Evolutionary conservation across 257 asterid genomes (phyloP).

Genomic region (Penstemon newberryi): DNA sequence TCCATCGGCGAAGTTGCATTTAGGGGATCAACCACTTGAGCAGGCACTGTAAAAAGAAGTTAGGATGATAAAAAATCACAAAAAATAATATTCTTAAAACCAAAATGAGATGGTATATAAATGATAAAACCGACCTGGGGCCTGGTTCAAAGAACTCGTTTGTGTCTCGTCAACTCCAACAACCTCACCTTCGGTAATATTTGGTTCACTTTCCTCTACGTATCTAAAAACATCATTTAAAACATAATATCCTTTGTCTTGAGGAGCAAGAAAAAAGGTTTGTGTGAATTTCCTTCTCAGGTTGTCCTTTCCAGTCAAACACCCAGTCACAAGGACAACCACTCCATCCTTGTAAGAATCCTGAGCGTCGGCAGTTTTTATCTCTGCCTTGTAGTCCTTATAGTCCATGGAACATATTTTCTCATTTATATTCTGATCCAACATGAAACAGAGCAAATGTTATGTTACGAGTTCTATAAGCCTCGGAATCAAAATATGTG

Average conservation of each 20-base stretch:
- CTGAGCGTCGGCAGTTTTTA: constrained; percentile 90
- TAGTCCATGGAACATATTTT: constrained; percentile 76
- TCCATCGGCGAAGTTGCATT: constrained; percentile 40
- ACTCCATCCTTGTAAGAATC: constrained; percentile 71
- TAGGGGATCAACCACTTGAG: constrained; percentile 50
- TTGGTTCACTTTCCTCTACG: constrained; percentile 57
- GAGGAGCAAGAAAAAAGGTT: constrained; percentile 94
- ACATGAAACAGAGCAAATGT: constrained; percentile 26
- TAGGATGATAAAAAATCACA: constrained; percentile 26
- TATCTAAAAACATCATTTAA: constrained; percentile 80
- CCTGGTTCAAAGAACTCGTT: constrained; percentile 38
- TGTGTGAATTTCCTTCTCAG: constrained; percentile 68
- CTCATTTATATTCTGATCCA: constrained; percentile 68
- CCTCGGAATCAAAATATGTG: neutral
- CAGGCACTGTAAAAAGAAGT: constrained; percentile 52
- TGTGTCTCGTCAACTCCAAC: constrained; percentile 45
- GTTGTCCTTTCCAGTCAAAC: constrained; percentile 78
- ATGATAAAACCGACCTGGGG: constrained; percentile 51
- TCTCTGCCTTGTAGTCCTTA: constrained; percentile 92
- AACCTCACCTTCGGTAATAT: constrained; percentile 24
- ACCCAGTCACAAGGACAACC: constrained; percentile 83
- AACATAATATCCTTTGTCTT: constrained; percentile 84
- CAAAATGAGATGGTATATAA: constrained; percentile 5
- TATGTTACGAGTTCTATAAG: constrained; percentile 14
- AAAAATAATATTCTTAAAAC: neutral